phyloP scores from a whole-genome alignment of 306 rosid species.

The Corylus heterophylla region DNA sequence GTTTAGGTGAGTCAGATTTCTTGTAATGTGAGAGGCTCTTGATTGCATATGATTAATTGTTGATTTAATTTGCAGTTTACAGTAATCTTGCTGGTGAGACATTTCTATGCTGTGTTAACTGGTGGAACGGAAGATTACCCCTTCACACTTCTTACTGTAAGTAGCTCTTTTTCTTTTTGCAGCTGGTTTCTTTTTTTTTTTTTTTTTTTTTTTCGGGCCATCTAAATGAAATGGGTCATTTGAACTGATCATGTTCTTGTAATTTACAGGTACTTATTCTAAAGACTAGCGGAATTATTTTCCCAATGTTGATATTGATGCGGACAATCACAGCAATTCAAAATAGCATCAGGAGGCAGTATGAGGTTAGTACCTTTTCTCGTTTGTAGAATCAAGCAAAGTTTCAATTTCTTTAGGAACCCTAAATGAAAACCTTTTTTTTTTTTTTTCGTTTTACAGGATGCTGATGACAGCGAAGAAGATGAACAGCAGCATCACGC shows the following conservation, averaged over 20 bases:
- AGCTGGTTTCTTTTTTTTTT: background rate
- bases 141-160: conserved; percentile 73
- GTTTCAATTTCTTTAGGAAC: background rate
- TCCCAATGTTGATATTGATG: conserved; percentile 74
- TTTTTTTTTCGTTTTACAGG: conserved; percentile 23
- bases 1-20: too few relatives aligned
- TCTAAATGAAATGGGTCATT: background rate
- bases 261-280: conserved; percentile 49
- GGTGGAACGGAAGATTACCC: conserved; percentile 67
- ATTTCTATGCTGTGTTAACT: conserved; percentile 50
- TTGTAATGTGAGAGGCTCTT: too few relatives aligned
- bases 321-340: conserved; percentile 56
- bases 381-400: background rate
- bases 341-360: conserved; percentile 33
- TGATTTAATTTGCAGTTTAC: conserved; percentile 60
- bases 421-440: background rate
- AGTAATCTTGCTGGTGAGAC: conserved; percentile 66
- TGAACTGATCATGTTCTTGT: background rate
- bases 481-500: conserved; percentile 31
- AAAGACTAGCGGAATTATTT: conserved; percentile 68
- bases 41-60: background rate
- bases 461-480: conserved; percentile 43
- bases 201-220: background rate
- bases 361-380: conserved; percentile 31
- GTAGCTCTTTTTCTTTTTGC: conserved; percentile 10